Conservation (phyloP, 2,329 filamentous ascomycete species). For the Colletotrichum sp. region DNA sequence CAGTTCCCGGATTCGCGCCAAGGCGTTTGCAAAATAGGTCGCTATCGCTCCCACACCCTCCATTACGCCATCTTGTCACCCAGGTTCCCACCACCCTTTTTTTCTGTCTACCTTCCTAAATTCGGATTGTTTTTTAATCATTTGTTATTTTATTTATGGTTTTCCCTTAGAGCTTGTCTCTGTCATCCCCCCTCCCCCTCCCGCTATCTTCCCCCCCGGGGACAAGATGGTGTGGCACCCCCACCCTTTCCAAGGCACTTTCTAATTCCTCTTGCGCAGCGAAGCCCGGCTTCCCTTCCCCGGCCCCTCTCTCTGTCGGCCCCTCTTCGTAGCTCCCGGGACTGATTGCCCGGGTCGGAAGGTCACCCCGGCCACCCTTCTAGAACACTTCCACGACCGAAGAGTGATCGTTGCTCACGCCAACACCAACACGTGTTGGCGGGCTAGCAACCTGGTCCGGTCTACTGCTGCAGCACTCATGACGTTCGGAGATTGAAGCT, state of each 20-base stretch:
- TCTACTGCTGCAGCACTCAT: not conserved
- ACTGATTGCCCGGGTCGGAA: constrained; percentile 1
- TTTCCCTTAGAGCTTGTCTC: not conserved
- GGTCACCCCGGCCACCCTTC: not conserved
- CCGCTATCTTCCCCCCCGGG: not conserved
- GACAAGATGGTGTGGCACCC: not conserved
- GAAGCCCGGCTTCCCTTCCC: not conserved
- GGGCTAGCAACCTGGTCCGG: not conserved
- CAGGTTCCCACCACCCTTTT: not conserved
- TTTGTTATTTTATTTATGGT: not conserved
- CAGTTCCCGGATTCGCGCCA: not conserved
- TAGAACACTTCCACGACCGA: constrained; percentile 8
- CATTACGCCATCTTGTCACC: not conserved
- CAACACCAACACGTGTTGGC: not conserved
- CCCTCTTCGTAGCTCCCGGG: constrained; percentile 5
- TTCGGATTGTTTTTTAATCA: not conserved
- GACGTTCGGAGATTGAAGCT: not conserved
- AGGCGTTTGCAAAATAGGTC: not conserved
- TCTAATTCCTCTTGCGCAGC: not conserved
- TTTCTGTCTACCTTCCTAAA: not conserved
- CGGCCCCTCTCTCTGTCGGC: not conserved
- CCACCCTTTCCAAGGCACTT: not conserved
- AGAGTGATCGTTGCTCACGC: not conserved
- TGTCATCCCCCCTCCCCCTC: not conserved
- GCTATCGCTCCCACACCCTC: not conserved